phyloP scores from a whole-genome alignment of 2,329 filamentous ascomycete species.

The Lasiodiplodia citricola region DNA sequence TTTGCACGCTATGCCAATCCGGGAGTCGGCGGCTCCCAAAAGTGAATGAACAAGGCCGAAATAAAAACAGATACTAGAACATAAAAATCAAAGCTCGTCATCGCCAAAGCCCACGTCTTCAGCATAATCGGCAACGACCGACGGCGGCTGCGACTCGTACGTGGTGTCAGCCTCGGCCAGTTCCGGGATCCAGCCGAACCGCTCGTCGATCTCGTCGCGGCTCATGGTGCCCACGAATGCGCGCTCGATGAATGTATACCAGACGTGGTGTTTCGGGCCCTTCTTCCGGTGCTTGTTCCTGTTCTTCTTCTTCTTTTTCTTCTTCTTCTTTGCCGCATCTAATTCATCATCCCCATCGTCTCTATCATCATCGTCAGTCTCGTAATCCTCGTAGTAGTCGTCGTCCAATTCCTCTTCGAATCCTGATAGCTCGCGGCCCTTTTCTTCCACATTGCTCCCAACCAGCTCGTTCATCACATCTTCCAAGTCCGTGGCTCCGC shows the following conservation, averaged over 20 bases:
- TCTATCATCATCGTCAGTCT: slow-evolving; percentile 35
- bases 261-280: slow-evolving; percentile 64
- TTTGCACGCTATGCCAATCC: slow-evolving; percentile 9
- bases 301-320: slow-evolving; percentile 57
- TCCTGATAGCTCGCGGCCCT: slow-evolving; percentile 35
- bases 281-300: slow-evolving; percentile 55
- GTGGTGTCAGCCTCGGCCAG: neutral
- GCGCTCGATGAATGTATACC: slow-evolving; percentile 76
- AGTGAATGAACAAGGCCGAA: neutral
- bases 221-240: slow-evolving; percentile 80
- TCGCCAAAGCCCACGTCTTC: slow-evolving; percentile 2
- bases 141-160: neutral
- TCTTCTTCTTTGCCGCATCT: slow-evolving; percentile 44
- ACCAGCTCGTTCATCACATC: slow-evolving; percentile 6
- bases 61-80: neutral
- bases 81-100: slow-evolving; percentile 11
- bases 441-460: slow-evolving; percentile 31
- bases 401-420: neutral
- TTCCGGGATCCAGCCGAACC: slow-evolving; percentile 32
- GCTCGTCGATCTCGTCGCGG: slow-evolving; percentile 64
- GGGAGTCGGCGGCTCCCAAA: neutral
- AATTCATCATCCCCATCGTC: slow-evolving; percentile 38
- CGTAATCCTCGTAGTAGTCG: slow-evolving; percentile 26
- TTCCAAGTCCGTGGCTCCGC: neutral
- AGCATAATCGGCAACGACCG: neutral